A percentile compares a stretch with the other conserved stretches of the same genome.
Evolutionary conservation across 352 stramenopile genomes (phyloP).

Genomic region (Hyaloperonospora brassicae): DNA sequence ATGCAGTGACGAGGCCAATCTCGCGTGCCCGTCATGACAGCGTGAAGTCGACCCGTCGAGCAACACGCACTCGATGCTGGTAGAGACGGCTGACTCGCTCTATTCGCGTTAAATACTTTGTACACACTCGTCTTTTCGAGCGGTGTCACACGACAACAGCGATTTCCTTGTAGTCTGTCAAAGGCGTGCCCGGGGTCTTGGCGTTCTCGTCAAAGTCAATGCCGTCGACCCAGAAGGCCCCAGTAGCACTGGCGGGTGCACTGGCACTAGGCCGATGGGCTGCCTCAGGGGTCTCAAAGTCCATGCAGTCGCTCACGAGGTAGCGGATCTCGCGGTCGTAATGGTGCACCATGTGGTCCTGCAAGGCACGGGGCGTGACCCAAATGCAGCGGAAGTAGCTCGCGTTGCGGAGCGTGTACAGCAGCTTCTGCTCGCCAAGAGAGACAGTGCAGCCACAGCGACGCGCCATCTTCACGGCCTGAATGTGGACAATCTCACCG

Average conservation of each 20-base stretch:
- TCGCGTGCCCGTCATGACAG: too few relatives aligned
- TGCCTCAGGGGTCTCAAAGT: conserved; percentile 31
- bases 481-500: conserved; percentile 63
- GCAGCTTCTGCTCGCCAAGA: too few relatives aligned
- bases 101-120: conserved; percentile 20
- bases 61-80: neutral
- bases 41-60: neutral
- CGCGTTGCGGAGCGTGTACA: conserved; percentile 1
- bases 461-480: conserved; percentile 44
- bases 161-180: conserved; percentile 30
- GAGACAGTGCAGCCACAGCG: conserved; percentile 45
- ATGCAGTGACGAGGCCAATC: too few relatives aligned
- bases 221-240: conserved; percentile 28
- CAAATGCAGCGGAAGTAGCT: too few relatives aligned
- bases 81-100: neutral
- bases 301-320: conserved; percentile 49
- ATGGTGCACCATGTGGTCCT: too few relatives aligned
- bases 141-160: conserved; percentile 27
- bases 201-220: conserved; percentile 5
- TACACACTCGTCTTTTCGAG: conserved; percentile 3
- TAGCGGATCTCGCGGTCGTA: conserved; percentile 16
- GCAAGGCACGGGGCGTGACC: too few relatives aligned
- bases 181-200: conserved; percentile 14
- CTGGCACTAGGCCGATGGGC: conserved; percentile 22
- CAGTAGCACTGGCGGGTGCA: conserved; percentile 7